Base-by-base conservation (phyloP, 1,284 basidiomycete genomes). In the Ceratobasidium papillatum region DNA sequence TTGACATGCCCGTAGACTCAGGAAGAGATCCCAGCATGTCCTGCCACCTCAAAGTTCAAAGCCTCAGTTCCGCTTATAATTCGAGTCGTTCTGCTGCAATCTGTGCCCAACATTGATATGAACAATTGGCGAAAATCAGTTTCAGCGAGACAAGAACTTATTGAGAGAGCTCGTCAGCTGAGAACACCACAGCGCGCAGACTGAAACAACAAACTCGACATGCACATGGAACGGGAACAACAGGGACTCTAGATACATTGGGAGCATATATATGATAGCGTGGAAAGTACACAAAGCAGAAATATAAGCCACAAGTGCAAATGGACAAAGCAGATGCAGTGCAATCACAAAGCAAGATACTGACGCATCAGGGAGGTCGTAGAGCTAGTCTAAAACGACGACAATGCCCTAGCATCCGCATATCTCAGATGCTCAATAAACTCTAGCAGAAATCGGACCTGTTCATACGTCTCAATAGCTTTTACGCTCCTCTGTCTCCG, bases 401-500 rank as follows among this genome's bases (percentile, higher is more conserved):
- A 61, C 34, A 41, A 34, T 22, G 52, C 34, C 14, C 38, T 61
- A 59, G 59, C 74, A 36, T 73, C 68, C n/a, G 27, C 59, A 77
- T 78, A 41, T 41, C 88, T 82, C 75, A 94, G 80, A 83, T 88
- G 90, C 45, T 90, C 87, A 1, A 95, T 89, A 82, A 91, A 98
- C 45, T 92, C 90, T 3, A 91, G 80, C 72, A 98, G 82, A 81
- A 96, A 97, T 78, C 87, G 86, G 22, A 96, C 96, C 81, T 98
- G 95, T 81, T 97, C 94, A 80, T 92, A 91, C 8, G 94, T 96
- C 82, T 98, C 95, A 51, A 98, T 88, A 1, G 95, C 94, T 81
- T 95, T 95, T 73, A 91, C 82, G 78, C 94, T 95, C 74, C 95
- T 83, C 76, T 94, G 84, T 74, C 87, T 84, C 61, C 96, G 83